These are phyloP conservation scores for Rhizophora mangle DNA, from an alignment of 345 rosid genomes.

Conservation along the genomic window DNA sequence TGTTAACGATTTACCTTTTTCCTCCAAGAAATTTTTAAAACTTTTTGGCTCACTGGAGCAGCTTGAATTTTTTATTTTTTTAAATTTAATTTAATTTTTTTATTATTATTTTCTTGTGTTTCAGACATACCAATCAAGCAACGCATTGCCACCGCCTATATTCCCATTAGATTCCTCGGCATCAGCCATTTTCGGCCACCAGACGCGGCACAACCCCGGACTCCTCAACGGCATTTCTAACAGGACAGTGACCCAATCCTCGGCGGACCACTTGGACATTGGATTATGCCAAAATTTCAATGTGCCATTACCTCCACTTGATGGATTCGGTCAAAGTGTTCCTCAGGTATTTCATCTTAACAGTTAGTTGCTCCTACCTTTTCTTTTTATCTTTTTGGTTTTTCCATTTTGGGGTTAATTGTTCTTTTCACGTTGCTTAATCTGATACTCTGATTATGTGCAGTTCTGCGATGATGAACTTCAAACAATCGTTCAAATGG, in stretches of 20 bases:
- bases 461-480: slow-evolving; percentile 76
- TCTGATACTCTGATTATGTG: slow-evolving; percentile 10
- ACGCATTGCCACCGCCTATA: slow-evolving; percentile 40
- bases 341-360: slow-evolving; percentile 40
- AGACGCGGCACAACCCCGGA: slow-evolving; percentile 33
- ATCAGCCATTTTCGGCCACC: slow-evolving; percentile 43
- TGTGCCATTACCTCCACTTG: slow-evolving; percentile 44
- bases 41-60: not conserved
- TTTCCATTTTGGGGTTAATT: not conserved
- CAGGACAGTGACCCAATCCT: slow-evolving; percentile 40
- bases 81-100: too few species aligned
- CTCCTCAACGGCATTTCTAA: slow-evolving; percentile 31
- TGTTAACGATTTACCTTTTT: not conserved
- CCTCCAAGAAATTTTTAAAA: not conserved
- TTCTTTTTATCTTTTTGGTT: too few species aligned
- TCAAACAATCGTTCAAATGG: slow-evolving; percentile 76
- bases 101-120: not conserved
- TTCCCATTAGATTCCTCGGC: slow-evolving; percentile 54
- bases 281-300: slow-evolving; percentile 35
- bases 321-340: slow-evolving; percentile 37
- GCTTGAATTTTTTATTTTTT: too few species aligned
- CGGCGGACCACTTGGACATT: slow-evolving; percentile 43
- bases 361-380: not conserved
- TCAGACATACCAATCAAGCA: slow-evolving; percentile 53
- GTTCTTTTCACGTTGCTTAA: not conserved